Evolutionary conservation across 2,329 filamentous ascomycete species (phyloP), one percentile per base, ranked within the genome.

Genomic region (Thelonectria rubi): DNA sequence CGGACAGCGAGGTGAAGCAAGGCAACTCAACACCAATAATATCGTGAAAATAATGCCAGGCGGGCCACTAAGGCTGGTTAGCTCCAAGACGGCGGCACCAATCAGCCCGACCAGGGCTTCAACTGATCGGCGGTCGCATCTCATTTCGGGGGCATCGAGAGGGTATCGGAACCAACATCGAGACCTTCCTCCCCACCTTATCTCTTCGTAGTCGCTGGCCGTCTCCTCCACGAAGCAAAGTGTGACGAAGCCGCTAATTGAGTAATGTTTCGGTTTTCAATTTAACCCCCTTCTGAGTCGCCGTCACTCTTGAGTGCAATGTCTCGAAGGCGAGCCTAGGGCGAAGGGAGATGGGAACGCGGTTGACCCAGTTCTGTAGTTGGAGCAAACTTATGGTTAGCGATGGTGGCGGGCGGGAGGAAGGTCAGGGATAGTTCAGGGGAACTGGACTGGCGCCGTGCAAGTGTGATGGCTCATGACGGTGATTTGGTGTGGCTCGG

Each of bases 211-310:
- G 48, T 42, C 32, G 20, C 24, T 20, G 15, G 50, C 11, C 8
- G 42, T 37, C 46, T 48, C 49, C 50, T 46, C 49, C 30, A 32
- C 46, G 34, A 34, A 39, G 17, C 21, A 58, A 3, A 39, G 20
- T 46, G 32, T 47, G 48, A 57, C 24, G 17, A 30, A 49, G 52
- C n/a, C 57, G 51, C 52, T 30, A 50, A 40, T 42, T 52, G 12
- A n/a, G 48, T 30, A 24, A 48, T 61, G 66, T 69, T 63, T 70
- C 39, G 51, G 59, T 59, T 62, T 48, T 57, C 39, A 61, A 60
- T 69, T 64, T 67, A 24, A 58, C 9, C 18, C 43, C 42, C 46
- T 55, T n/a, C 40, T 21, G 10, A 47, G 21, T 45, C 46, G 30
- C 34, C 5, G 30, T 32, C 6, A 10, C 18, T 55, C 40, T 55